A percentile compares a stretch with the other conserved stretches of the same genome.
Conservation (phyloP, 805 yeast species). For the Lipomyces kockii region DNA sequence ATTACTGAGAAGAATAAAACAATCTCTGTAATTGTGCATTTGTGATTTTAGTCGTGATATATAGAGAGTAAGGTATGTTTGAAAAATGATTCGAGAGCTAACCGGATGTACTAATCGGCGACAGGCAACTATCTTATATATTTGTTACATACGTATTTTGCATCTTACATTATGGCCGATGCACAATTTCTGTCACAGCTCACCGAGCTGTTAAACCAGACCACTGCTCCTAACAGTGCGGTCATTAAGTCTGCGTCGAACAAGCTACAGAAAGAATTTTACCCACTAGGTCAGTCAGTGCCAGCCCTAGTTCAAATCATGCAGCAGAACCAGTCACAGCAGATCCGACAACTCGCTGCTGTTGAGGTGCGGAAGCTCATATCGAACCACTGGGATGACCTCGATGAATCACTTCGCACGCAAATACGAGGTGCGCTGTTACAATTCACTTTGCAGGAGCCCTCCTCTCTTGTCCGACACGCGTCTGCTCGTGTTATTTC, state of each 20-base stretch:
- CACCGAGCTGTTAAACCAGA: constrained; percentile 57
- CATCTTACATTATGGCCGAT: constrained; percentile 24
- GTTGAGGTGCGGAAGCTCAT: constrained; percentile 92
- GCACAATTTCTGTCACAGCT: constrained; percentile 22
- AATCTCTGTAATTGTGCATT: not conserved
- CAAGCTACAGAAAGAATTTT: constrained; percentile 72
- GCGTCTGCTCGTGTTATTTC: constrained; percentile 88
- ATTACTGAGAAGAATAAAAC: not conserved
- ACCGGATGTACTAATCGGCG: not conserved
- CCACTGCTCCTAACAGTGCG: constrained; percentile 75
- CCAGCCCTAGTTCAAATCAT: constrained; percentile 84
- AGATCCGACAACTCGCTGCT: constrained; percentile 89
- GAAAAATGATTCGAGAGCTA: not conserved
- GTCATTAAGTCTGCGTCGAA: constrained; percentile 83
- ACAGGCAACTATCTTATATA: not conserved
- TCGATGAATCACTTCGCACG: constrained; percentile 49
- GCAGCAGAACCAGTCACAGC: constrained; percentile 69
- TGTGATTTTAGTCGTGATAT: not conserved
- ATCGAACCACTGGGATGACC: constrained; percentile 64
- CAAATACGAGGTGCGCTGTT: constrained; percentile 72
- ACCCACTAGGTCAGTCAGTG: constrained; percentile 68
- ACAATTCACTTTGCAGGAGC: constrained; percentile 67
- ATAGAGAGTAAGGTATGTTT: not conserved
- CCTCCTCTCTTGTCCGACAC: constrained; percentile 74
- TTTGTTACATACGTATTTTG: not conserved